phyloP scores from a whole-genome alignment of 2,329 filamentous ascomycete genomes.

The Penicillium vulpinum region DNA sequence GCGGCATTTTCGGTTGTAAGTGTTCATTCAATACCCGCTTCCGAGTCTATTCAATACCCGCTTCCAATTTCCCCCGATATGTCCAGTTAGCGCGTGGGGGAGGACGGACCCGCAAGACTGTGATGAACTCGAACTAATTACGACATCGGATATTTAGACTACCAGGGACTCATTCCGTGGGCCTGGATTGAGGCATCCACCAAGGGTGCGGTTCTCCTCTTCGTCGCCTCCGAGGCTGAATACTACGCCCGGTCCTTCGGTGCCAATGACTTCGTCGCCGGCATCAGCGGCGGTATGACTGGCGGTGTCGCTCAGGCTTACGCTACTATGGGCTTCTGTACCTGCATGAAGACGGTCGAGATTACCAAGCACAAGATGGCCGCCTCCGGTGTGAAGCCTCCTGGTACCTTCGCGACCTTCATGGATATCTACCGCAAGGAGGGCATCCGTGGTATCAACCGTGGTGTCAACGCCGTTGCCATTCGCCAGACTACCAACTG shows the following conservation, averaged over 20 bases:
- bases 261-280: conserved; percentile 80
- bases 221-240: conserved; percentile 97
- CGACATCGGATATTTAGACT: conserved; percentile 61
- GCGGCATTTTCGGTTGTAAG: conserved; percentile 92
- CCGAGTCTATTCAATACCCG: conserved; percentile 5
- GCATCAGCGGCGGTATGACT: conserved; percentile 86
- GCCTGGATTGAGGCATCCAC: conserved; percentile 99
- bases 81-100: conserved; percentile 11
- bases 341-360: conserved; percentile 99
- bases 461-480: conserved; percentile 96
- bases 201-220: conserved; percentile 97
- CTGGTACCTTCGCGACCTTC: conserved; percentile 91
- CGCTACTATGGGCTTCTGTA: conserved; percentile 99
- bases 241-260: conserved; percentile 84
- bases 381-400: conserved; percentile 76
- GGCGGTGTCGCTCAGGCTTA: conserved; percentile 98
- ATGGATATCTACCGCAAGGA: conserved; percentile 95
- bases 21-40: conserved; percentile 9
- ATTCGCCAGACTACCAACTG: conserved; percentile 99
- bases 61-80: conserved; percentile 18
- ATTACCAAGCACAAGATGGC: conserved; percentile 98
- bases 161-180: conserved; percentile 99
- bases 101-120: conserved; percentile 18
- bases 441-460: conserved; percentile 95
- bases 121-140: conserved; percentile 13